A percentile compares a stretch with the other conserved stretches of the same genome.
phyloP scores from a whole-genome alignment of 2,329 filamentous ascomycete genomes.

The Didymosphaeria variabile region DNA sequence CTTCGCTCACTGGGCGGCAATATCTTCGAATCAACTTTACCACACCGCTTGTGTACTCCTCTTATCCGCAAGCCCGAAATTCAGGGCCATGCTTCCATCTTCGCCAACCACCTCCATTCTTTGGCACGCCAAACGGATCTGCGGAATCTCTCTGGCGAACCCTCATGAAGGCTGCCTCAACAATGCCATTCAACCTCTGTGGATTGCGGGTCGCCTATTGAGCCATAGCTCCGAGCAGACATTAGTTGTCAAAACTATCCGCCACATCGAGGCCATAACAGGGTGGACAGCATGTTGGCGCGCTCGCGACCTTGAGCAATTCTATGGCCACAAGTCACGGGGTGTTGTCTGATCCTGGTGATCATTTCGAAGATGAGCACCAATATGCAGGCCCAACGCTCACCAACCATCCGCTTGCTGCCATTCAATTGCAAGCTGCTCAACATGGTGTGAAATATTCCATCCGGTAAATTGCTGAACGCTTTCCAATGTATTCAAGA shows the following conservation, averaged over 20 bases:
- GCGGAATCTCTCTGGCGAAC: constrained; percentile 65
- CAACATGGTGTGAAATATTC: constrained; percentile 35
- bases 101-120: constrained; percentile 53
- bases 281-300: constrained; percentile 65
- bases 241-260: constrained; percentile 55
- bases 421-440: constrained; percentile 30
- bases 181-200: constrained; percentile 67
- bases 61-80: constrained; percentile 55
- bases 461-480: constrained; percentile 56
- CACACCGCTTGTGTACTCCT: constrained; percentile 65
- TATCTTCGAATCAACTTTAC: constrained; percentile 66
- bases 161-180: constrained; percentile 65
- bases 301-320: constrained; percentile 60
- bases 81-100: constrained; percentile 37
- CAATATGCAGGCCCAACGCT: neutral
- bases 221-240: constrained; percentile 59
- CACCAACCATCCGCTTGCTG: constrained; percentile 31
- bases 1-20: constrained; percentile 63
- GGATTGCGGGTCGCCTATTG: constrained; percentile 64
- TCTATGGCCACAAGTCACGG: constrained; percentile 38
- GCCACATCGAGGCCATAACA: constrained; percentile 61
- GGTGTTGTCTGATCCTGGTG: constrained; percentile 13
- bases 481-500: constrained; percentile 52
- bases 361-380: neutral
- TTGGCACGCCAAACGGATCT: constrained; percentile 66